These are phyloP conservation scores for Yarrowia osloensis DNA, from an alignment of 805 yeast species.

Conservation along the genomic window DNA sequence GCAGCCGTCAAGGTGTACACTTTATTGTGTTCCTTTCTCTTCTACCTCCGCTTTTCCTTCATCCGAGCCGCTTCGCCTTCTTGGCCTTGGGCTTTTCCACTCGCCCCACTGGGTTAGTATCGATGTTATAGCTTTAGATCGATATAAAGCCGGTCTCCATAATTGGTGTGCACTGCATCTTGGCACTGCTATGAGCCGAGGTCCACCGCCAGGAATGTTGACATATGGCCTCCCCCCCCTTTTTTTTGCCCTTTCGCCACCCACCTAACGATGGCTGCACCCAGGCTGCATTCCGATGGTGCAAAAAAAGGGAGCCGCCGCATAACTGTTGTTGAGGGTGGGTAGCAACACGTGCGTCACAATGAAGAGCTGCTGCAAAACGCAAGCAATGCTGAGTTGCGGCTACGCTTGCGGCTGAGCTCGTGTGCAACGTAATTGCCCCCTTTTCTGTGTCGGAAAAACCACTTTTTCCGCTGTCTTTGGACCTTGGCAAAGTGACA, in stretches of 20 bases:
- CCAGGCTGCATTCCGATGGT: neutral
- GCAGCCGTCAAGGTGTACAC: no score
- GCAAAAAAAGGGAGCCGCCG: neutral
- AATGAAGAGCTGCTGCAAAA: neutral
- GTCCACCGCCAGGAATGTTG: neutral
- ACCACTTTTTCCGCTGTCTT: neutral
- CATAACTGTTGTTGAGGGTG: neutral
- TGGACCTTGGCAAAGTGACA: no score
- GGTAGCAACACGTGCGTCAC: neutral
- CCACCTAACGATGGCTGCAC: neutral
- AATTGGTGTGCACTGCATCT: no score
- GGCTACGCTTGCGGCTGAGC: neutral
- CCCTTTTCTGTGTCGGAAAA: neutral
- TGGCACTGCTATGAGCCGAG: neutral
- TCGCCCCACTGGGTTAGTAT: slow-evolving; percentile 20
- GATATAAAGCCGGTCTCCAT: no score
- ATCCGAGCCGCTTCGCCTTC: slow-evolving; percentile 6
- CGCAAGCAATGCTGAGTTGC: no score
- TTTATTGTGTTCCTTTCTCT: no score
- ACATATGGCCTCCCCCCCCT: neutral
- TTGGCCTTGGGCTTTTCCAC: slow-evolving; percentile 19
- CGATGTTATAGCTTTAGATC: no score
- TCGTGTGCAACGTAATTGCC: slow-evolving; percentile 12
- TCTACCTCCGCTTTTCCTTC: no score
- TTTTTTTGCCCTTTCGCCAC: neutral